Base-by-base conservation (phyloP, 1,284 basidiomycete species). In the Ganoderma meredithae region DNA sequence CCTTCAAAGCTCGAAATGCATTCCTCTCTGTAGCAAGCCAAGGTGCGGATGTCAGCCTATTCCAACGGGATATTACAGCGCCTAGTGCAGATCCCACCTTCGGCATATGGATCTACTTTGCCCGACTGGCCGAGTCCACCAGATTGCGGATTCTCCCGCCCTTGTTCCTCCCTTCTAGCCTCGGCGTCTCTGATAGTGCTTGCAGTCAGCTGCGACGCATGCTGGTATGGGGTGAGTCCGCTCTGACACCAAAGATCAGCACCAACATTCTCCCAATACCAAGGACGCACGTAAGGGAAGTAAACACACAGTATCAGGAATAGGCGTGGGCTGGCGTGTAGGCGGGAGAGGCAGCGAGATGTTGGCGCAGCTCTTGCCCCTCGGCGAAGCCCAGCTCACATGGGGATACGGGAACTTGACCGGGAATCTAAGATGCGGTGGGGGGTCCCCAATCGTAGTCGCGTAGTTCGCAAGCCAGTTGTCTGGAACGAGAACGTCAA, bases 51-150 rank as follows among this genome's bases (percentile, higher is more conserved):
- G 31, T 55, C 15, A 55, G 52, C 19, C 27, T 13, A 39, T 39
- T 39, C n/a, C 19, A 17, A 31, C 55, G 25, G 25, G 3, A 10
- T 22, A 25, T 13, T 22, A 19, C 25, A 22, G 13, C 36, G 25
- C 0, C 12, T 43, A 66, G 7, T 1, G 36, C 7, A 6, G 8
- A 10, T 10, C 36, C 6, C 2, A 77, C 77, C 76, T 71, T 75
- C 68, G 33, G 75, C 74, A 61, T 76, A 77, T 19, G 77, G 76
- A 68, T 78, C 77, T 39, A 60, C 52, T 61, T 78, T 76, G 59
- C 63, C 65, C n/a, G 62, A 6, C 17, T 55, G 52, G 27, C 25
- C 13, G 27, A 17, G 15, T 8, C 52, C 17, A 17, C 15, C 17
- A 19, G 49, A 15, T 27, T 62, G 58, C 40, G 53, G 52, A n/a